Conservation (phyloP, 1,139 yeast species). For the Debaryomyces fabryi region DNA sequence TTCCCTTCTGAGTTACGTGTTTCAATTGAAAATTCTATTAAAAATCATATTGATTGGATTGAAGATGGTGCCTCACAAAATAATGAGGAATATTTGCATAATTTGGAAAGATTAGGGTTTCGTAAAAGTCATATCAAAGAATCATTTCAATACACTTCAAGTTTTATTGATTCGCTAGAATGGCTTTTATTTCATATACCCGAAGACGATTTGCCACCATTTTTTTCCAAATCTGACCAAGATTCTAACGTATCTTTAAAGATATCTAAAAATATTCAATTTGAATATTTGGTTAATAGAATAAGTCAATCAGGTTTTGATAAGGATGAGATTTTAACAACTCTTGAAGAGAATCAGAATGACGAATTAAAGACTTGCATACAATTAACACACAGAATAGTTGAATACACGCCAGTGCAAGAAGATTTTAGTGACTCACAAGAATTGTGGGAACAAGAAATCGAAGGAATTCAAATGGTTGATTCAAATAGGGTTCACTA, state of each 20-base stretch:
- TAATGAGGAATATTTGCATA: conserved; percentile 16
- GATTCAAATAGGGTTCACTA: conserved; percentile 34
- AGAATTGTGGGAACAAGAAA: conserved; percentile 73
- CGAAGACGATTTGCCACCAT: conserved; percentile 83
- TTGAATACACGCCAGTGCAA: conserved; percentile 20
- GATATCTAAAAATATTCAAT: conserved; percentile 44
- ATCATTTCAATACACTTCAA: conserved; percentile 61
- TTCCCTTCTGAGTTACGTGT: conserved; percentile 52
- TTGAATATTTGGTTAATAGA: conserved; percentile 51
- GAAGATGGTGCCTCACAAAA: conserved; percentile 18
- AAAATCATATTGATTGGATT: conserved; percentile 58
- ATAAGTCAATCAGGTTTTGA: conserved; percentile 72
- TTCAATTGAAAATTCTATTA: conserved; percentile 56
- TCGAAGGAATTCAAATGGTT: conserved; percentile 66
- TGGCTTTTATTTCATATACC: conserved; percentile 90
- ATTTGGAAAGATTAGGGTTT: conserved; percentile 61
- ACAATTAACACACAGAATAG: conserved; percentile 46
- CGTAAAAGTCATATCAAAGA: conserved; percentile 70
- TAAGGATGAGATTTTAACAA: conserved; percentile 58
- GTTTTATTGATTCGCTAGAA: conserved; percentile 63
- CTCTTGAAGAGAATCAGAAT: conserved; percentile 42
- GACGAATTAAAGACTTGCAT: conserved; percentile 59
- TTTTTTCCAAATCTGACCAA: conserved; percentile 48
- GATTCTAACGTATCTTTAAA: conserved; percentile 52
- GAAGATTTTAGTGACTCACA: conserved; percentile 22